Conservation (phyloP, 352 stramenopile genomes). For the Globisporangium nagaii region DNA sequence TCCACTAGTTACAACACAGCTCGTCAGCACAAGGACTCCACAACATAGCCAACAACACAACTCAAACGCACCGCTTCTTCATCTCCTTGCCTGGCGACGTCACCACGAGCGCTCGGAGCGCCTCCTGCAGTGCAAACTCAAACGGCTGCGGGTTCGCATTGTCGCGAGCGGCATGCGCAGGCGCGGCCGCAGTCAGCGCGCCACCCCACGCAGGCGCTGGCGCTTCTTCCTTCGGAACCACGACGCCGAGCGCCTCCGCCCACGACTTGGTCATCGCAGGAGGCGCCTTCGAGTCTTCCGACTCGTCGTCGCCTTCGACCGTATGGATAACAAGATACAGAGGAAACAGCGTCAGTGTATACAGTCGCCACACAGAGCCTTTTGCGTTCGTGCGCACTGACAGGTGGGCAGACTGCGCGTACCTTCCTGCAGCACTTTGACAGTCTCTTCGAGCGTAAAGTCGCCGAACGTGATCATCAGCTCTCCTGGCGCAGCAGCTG, state of each 20-base stretch:
- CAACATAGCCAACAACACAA: not conserved
- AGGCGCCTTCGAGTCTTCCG: not conserved
- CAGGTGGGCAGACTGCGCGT: constrained; percentile 1
- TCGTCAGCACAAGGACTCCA: no score
- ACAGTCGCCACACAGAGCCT: not conserved
- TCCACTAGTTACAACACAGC: constrained; percentile 28
- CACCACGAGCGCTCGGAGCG: constrained; percentile 47
- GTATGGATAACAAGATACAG: not conserved
- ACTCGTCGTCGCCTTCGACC: not conserved
- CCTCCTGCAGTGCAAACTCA: constrained; percentile 62
- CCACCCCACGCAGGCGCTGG: constrained; percentile 27
- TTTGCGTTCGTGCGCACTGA: constrained; percentile 15
- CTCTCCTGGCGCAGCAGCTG: constrained; percentile 4
- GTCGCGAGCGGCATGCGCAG: not conserved
- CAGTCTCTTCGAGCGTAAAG: constrained; percentile 68
- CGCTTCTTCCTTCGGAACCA: constrained; percentile 13
- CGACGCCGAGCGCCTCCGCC: constrained; percentile 45
- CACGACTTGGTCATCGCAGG: constrained; percentile 42
- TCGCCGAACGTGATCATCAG: constrained; percentile 71
- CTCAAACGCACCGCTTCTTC: constrained; percentile 56
- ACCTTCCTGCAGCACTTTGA: constrained; percentile 42
- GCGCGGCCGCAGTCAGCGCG: constrained; percentile 5
- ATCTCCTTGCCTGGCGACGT: constrained; percentile 67
- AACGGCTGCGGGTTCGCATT: constrained; percentile 30
- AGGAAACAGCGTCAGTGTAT: constrained; percentile 1